phyloP scores from a whole-genome alignment of 148 eudicot species.

The Hydrangea macrophylla region DNA sequence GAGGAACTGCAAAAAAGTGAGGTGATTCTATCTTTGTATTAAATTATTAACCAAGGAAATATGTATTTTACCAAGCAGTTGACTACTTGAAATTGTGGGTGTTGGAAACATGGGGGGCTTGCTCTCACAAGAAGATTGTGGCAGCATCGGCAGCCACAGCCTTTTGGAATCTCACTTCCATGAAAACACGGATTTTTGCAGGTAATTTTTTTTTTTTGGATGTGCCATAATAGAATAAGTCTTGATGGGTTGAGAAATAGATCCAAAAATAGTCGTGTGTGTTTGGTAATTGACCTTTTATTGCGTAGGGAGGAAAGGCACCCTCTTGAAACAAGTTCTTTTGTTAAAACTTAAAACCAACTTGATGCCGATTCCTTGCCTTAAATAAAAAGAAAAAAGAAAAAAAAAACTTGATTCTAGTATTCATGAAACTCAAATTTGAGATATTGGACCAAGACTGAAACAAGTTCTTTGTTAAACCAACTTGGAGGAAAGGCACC shows the following conservation, averaged over 20 bases:
- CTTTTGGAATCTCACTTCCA: constrained; percentile 79
- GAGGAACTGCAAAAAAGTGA: no score
- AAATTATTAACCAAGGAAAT: constrained; percentile 10
- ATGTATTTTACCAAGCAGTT: constrained; percentile 35
- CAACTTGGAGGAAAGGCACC: no score
- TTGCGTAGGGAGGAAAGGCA: no score
- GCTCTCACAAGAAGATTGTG: constrained; percentile 78
- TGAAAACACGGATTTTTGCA: constrained; percentile 69
- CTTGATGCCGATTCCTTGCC: no score
- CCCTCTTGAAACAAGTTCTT: no score
- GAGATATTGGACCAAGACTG: no score
- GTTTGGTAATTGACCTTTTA: not conserved
- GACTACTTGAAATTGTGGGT: constrained; percentile 42
- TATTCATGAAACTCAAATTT: no score
- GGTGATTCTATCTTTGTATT: no score
- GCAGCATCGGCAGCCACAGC: constrained; percentile 66
- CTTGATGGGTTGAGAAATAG: not conserved
- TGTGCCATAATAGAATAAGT: not conserved
- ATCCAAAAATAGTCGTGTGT: not conserved
- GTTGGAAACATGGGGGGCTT: constrained; percentile 64
- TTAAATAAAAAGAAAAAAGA: not conserved
- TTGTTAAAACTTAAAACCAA: not conserved
- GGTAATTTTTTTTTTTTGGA: constrained; percentile 34
- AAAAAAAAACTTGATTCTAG: no score
- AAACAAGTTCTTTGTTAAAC: no score